A percentile compares a stretch with the other conserved stretches of the same genome.
phyloP scores from a whole-genome alignment of 2,329 filamentous ascomycete genomes.

The Calcarisporium arbuscula region DNA sequence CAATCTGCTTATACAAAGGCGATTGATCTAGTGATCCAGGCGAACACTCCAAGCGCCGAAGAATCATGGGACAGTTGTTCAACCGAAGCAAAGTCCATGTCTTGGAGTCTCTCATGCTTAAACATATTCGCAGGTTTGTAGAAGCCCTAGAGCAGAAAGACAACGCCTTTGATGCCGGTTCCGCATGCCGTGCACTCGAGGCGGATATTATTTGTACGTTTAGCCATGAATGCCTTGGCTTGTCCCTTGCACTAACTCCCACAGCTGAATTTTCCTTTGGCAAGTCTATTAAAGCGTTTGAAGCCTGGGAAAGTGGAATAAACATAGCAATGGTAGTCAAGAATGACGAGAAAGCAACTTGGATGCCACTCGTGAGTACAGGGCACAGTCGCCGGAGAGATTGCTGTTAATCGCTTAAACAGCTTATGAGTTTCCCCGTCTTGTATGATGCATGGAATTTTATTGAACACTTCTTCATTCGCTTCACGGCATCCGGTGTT shows the following conservation, averaged over 20 bases:
- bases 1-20: too few species aligned
- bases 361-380: slow-evolving; percentile 21
- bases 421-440: slow-evolving; percentile 10
- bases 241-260: neutral
- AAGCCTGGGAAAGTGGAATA: slow-evolving; percentile 15
- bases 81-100: slow-evolving; percentile 19
- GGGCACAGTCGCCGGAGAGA: too few species aligned
- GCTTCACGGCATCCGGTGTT: slow-evolving; percentile 1
- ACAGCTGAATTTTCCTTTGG: slow-evolving; percentile 21
- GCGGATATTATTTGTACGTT: slow-evolving; percentile 14
- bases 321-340: slow-evolving; percentile 17
- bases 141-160: neutral
- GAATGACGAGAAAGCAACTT: slow-evolving; percentile 22
- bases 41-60: slow-evolving; percentile 20
- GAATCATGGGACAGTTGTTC: slow-evolving; percentile 21
- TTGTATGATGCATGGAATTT: slow-evolving; percentile 7
- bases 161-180: slow-evolving; percentile 1
- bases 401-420: too few species aligned
- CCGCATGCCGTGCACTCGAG: slow-evolving; percentile 10
- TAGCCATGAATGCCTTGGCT: neutral
- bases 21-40: slow-evolving; percentile 17
- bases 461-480: slow-evolving; percentile 1
- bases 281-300: slow-evolving; percentile 14
- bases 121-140: slow-evolving; percentile 15
- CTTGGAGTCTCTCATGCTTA: slow-evolving; percentile 16